Evolutionary conservation across 2,329 filamentous ascomycete species (phyloP), one percentile per base, ranked within the genome.

Genomic region (Aspergillus candidus): DNA sequence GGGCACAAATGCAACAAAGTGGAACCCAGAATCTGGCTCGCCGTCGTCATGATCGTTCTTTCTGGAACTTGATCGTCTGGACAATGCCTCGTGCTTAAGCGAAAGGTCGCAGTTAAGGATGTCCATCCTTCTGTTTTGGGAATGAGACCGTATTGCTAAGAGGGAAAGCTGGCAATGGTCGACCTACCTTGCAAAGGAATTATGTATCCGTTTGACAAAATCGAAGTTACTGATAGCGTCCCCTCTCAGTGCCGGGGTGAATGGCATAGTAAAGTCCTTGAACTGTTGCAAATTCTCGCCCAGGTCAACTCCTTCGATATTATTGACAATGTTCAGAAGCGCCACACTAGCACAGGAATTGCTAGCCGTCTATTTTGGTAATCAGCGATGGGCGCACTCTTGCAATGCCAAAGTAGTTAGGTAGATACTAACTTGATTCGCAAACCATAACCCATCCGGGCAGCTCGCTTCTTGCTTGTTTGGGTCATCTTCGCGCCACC

Each of bases 311-410:
- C 72, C 73, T 0, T 79, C 71, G 17, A 82, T 76, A 60, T 97
- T 97, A 79, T 95, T 94, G 59, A 95, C 72, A 48, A 96, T 94
- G 58, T 97, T 97, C 55, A 96, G 77, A 53, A 97, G 74, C 3
- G 93, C 89, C 36, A 96, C 80, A n/a, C 88, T 93, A 14, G 88
- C 93, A 67, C 93, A 98, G 18, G 88, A 84, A 65, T 94, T 94
- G 43, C 79, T 76, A 0, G 82, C 84, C 1, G 86, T 88, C 83
- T 91, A 49, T 11, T 14, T n/a, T 22, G 37, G 32, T 27, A 29
- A 39, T 47, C n/a, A 54, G 37, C 39, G n/a, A 32, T 14, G 27
- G 38, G 14, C 35, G 37, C 5, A 8, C 7, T n/a, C 13, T 18
- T 15, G 8, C 17, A 12, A 29, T 2, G 10, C n/a, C 22, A 27